Percentiles rank a stretch among this genome's conserved stretches.
phyloP scores from a whole-genome alignment of 768 basidiomycete genomes.

The Polyporus arcularius region DNA sequence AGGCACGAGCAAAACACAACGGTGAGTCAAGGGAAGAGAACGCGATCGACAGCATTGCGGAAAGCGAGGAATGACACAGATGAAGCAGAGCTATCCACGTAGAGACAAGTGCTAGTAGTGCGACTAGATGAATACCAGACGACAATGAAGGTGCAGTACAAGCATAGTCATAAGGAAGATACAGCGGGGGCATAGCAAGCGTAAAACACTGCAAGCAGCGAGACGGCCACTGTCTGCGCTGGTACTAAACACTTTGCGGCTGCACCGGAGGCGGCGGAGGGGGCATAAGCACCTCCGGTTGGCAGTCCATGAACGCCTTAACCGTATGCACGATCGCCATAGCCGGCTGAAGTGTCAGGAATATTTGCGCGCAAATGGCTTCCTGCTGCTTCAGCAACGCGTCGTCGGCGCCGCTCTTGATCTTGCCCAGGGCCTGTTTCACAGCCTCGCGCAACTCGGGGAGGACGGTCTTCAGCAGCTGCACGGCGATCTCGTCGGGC shows the following conservation, averaged over 20 bases:
- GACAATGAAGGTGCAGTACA: background rate
- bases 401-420: slow-evolving; percentile 11
- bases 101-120: too few relatives aligned
- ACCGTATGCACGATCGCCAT: slow-evolving; percentile 4
- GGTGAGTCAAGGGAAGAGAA: background rate
- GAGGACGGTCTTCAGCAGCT: background rate
- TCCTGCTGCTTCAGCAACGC: slow-evolving; percentile 5
- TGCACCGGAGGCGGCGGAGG: slow-evolving; percentile 10
- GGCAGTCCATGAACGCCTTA: slow-evolving; percentile 2
- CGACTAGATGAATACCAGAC: background rate
- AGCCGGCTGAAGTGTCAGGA: background rate
- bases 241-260: slow-evolving; percentile 5
- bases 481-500: slow-evolving; percentile 5
- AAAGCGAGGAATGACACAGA: background rate
- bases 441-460: slow-evolving; percentile 2
- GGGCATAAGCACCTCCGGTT: slow-evolving; percentile 6
- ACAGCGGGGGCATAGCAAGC: too few relatives aligned
- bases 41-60: background rate
- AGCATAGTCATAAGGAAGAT: too few relatives aligned
- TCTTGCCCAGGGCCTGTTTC: background rate
- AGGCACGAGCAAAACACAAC: background rate
- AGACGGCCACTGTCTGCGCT: too few relatives aligned
- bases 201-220: too few relatives aligned
- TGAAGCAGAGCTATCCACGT: background rate
- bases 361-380: slow-evolving; percentile 10